Evolutionary conservation across 768 basidiomycete species (phyloP), one percentile per base, ranked within the genome.

Genomic region (Phaeotremella fagi): DNA sequence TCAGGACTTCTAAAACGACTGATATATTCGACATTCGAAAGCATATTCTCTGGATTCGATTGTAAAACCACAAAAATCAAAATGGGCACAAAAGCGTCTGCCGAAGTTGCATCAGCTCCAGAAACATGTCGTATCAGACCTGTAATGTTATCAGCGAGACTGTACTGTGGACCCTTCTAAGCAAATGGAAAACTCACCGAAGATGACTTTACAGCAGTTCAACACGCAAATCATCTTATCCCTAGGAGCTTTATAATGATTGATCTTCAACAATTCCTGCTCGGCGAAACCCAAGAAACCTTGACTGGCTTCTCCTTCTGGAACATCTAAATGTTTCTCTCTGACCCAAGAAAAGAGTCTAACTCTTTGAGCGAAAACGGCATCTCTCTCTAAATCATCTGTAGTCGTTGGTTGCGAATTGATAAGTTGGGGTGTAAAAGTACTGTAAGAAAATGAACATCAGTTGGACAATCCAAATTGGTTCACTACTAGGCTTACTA

Each of bases 11-110:
- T 80, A 71, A 98, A 99, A 11, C 95, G 85, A 60, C 85, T 90
- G 67, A 99, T 94, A 74, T 97, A 99, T 89, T 98, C 94, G 16
- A 98, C 83, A 67, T 99, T 99, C 3, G 92, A 97, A 12, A 98
- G 78, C 41, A 99, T 78, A 69, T 98, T 85, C 20, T 86, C 82
- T 0, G 95, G 94, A 65, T 97, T 97, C n/a, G 91, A 85, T 71
- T 87, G 87, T 42, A 98, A 79, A 3, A 98, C 89, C 12, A 97
- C 87, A 64, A 82, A 95, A 45, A 99, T 98, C 37, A 99, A 79
- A 31, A 98, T 83, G 0, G 95, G 95, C 5, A 99, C 80, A 73
- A 99, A 99, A 2, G 88, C 83, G 72, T 99, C 95, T 1, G 95
- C 95, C 3, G 69, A 65, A 11, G 66, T 67, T 18, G 63, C 84